A percentile compares a stretch with the other conserved stretches of the same genome.
Conservation (phyloP, 1,284 basidiomycete species). For the Xerocomus minutiporus region DNA sequence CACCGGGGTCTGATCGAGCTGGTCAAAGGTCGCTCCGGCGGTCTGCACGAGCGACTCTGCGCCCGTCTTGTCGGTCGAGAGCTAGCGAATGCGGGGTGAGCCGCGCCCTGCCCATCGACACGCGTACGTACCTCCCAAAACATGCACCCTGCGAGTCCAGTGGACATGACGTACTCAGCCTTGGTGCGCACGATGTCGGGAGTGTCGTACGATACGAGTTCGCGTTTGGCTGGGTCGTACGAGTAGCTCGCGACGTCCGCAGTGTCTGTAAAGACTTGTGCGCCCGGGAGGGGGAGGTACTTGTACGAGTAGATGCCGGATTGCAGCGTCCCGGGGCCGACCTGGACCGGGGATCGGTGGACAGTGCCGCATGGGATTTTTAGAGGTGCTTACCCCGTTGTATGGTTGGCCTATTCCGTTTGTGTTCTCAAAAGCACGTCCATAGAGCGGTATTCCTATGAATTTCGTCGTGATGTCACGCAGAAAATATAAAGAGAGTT, state of each 20-base stretch:
- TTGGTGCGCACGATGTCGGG: slow-evolving; percentile 71
- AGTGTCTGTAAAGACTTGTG: slow-evolving; percentile 65
- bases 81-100: slow-evolving; percentile 28
- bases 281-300: slow-evolving; percentile 62
- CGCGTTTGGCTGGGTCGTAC: slow-evolving; percentile 61
- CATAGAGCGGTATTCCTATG: slow-evolving; percentile 78
- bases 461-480: not conserved
- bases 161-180: slow-evolving; percentile 65
- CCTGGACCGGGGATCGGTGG: slow-evolving; percentile 35
- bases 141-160: slow-evolving; percentile 72
- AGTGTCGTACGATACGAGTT: slow-evolving; percentile 79
- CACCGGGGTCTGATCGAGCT: slow-evolving; percentile 53
- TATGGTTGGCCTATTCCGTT: slow-evolving; percentile 72
- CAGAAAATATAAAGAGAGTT: not conserved
- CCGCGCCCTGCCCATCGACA: not conserved
- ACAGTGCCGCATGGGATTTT: not conserved
- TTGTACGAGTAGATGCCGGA: slow-evolving; percentile 63
- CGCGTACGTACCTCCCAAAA: slow-evolving; percentile 64
- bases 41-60: slow-evolving; percentile 52
- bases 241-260: slow-evolving; percentile 75
- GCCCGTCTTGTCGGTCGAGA: slow-evolving; percentile 62
- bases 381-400: slow-evolving; percentile 48
- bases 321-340: slow-evolving; percentile 59
- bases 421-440: slow-evolving; percentile 79
- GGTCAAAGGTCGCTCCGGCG: slow-evolving; percentile 44